Conservation (phyloP, 2,329 filamentous ascomycete species). For the Fragosphaeria purpurea region DNA sequence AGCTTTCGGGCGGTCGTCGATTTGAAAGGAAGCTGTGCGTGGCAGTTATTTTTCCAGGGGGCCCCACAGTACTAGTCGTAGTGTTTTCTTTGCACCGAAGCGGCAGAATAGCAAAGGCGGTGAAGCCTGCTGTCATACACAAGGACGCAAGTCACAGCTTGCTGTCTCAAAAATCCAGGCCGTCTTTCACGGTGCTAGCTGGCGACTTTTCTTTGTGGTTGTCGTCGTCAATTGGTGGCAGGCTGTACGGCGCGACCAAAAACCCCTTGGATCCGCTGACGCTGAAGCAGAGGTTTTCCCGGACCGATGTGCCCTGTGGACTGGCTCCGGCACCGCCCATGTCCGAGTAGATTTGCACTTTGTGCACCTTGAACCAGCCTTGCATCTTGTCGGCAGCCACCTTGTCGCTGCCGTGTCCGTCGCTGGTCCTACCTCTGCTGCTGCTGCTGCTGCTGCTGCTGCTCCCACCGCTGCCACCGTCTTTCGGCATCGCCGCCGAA, state of each 20-base stretch:
- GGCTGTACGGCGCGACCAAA: slow-evolving; percentile 75
- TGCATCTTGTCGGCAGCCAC: slow-evolving; percentile 62
- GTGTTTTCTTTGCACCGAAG: background rate
- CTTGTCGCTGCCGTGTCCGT: slow-evolving; percentile 20
- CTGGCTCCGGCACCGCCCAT: slow-evolving; percentile 74
- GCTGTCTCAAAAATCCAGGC: slow-evolving; percentile 59
- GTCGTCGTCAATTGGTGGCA: slow-evolving; percentile 78
- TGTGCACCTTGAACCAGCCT: slow-evolving; percentile 75
- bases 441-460: background rate
- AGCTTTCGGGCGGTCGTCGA: background rate
- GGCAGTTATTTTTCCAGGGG: slow-evolving; percentile 1
- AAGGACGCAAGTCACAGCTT: background rate
- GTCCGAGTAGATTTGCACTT: slow-evolving; percentile 76
- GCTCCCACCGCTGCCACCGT: slow-evolving; percentile 13
- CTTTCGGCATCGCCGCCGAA: slow-evolving; percentile 33
- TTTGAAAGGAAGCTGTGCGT: background rate
- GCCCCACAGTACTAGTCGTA: background rate
- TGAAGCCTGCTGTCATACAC: slow-evolving; percentile 1
- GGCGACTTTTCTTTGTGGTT: slow-evolving; percentile 31
- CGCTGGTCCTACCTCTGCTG: slow-evolving; percentile 22
- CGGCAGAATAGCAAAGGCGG: slow-evolving; percentile 10
- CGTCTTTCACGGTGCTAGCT: slow-evolving; percentile 49
- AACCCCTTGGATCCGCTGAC: slow-evolving; percentile 72
- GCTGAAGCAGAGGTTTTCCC: slow-evolving; percentile 84
- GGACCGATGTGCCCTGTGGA: slow-evolving; percentile 53